A percentile compares a stretch with the other conserved stretches of the same genome.
Conservation (phyloP, 2,329 filamentous ascomycete species). For the Hymenoscyphus fructigenus region DNA sequence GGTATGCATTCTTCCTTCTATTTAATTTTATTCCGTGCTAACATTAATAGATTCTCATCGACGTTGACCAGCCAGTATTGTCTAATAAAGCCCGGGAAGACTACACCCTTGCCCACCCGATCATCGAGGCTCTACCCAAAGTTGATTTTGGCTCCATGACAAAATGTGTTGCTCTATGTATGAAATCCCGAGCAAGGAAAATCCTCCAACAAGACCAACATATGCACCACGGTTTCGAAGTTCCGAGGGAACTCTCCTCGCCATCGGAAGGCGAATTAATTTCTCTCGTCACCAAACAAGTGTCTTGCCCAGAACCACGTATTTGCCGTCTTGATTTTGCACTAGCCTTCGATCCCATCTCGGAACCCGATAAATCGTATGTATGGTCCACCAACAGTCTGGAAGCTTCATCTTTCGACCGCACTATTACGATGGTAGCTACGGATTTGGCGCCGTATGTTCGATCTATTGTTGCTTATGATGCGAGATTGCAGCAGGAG, state of each 20-base stretch:
- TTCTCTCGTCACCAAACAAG: conserved; percentile 24
- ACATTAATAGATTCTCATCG: conserved; percentile 27
- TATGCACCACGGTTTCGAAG: conserved; percentile 23
- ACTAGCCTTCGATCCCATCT: conserved; percentile 60
- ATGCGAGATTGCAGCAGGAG: conserved; percentile 68
- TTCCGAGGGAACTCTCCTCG: conserved; percentile 25
- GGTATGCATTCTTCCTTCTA: conserved; percentile 19
- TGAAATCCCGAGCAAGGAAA: conserved; percentile 32
- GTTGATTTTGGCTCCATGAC: conserved; percentile 22
- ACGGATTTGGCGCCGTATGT: conserved; percentile 87
- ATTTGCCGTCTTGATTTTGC: conserved; percentile 54
- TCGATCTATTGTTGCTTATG: conserved; percentile 78
- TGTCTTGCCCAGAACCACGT: conserved; percentile 12
- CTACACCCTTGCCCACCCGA: conserved; percentile 52
- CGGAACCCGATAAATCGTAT: conserved; percentile 47
- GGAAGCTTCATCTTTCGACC: conserved; percentile 74
- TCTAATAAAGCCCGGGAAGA: conserved; percentile 51
- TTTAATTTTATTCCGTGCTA: conserved; percentile 9
- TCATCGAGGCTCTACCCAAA: conserved; percentile 51
- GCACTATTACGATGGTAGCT: conserved; percentile 62
- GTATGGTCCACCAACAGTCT: conserved; percentile 45
- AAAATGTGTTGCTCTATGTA: conserved; percentile 31
- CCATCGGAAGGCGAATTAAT: conserved; percentile 29
- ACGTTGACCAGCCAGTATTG: conserved; percentile 28
- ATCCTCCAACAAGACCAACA: conserved; percentile 32